Conservation (phyloP, 768 basidiomycete species). For the Kwoniella shandongensis region DNA sequence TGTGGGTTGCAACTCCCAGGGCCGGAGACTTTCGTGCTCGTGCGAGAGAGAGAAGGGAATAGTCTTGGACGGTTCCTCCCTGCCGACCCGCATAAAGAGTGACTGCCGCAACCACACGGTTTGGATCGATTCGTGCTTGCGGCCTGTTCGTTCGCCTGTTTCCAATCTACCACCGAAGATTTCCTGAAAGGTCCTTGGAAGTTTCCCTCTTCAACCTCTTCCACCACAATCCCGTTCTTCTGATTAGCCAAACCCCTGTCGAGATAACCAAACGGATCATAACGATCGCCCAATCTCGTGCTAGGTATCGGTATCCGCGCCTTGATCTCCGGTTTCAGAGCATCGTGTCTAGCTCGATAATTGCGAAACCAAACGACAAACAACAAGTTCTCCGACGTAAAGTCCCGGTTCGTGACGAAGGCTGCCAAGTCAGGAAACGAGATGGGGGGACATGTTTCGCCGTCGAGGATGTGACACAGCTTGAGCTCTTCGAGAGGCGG, state of each 20-base stretch:
- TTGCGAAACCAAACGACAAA: conserved; percentile 47
- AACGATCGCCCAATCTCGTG: conserved; percentile 36
- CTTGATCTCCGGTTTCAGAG: conserved; percentile 16
- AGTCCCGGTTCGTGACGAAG: conserved; percentile 44
- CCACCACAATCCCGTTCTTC: background rate
- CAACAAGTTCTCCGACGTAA: conserved; percentile 43
- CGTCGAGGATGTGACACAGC: conserved; percentile 41
- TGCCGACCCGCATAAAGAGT: no score
- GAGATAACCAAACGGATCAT: conserved; percentile 40
- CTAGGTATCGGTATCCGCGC: conserved; percentile 35
- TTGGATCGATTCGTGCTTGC: no score
- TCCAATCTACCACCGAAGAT: no score
- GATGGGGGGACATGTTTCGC: conserved; percentile 46
- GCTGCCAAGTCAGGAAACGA: conserved; percentile 43
- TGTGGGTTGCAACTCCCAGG: no score
- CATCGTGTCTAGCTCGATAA: conserved; percentile 32
- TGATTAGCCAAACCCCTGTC: conserved; percentile 13
- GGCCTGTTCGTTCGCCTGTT: no score
- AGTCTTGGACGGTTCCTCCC: background rate
- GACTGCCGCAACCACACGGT: conserved; percentile 1
- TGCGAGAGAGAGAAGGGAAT: background rate
- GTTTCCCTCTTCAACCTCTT: conserved; percentile 4
- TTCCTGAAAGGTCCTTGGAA: conserved; percentile 11
- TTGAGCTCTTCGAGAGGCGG: conserved; percentile 35
- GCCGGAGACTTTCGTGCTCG: no score